phyloP scores from a whole-genome alignment of 2,329 filamentous ascomycete species.

The Xylaria sp. region DNA sequence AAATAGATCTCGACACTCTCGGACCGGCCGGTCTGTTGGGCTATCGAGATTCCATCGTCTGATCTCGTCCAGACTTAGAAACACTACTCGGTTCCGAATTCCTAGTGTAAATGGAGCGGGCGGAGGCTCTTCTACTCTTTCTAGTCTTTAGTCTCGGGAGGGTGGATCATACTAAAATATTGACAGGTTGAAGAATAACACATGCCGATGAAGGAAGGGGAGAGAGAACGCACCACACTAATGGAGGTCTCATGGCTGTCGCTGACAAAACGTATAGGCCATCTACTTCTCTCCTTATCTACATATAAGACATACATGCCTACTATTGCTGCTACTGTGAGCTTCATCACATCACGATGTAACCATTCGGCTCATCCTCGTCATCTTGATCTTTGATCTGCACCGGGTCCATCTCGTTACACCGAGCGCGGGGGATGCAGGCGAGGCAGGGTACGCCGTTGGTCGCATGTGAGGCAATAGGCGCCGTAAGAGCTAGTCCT shows the following conservation, averaged over 20 bases:
- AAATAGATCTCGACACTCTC: not conserved
- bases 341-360: not conserved
- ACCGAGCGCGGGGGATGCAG: constrained; percentile 27
- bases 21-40: constrained; percentile 9
- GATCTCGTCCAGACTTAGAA: constrained; percentile 2
- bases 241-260: not conserved
- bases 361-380: not conserved
- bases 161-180: not conserved
- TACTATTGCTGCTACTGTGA: not conserved
- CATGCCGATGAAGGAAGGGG: not conserved
- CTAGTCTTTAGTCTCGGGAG: not conserved
- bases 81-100: constrained; percentile 12
- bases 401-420: constrained; percentile 7
- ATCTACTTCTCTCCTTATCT: not conserved
- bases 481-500: constrained; percentile 43
- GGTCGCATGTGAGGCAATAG: constrained; percentile 39
- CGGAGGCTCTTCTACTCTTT: not conserved
- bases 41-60: constrained; percentile 18
- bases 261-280: not conserved
- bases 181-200: not conserved
- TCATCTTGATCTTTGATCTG: constrained; percentile 15
- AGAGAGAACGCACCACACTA: not conserved
- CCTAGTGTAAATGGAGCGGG: not conserved
- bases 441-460: constrained; percentile 12
- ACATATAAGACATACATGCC: not conserved